Conservation (phyloP, 2,329 filamentous ascomycete genomes). For the Sordariomycetes sp. region DNA sequence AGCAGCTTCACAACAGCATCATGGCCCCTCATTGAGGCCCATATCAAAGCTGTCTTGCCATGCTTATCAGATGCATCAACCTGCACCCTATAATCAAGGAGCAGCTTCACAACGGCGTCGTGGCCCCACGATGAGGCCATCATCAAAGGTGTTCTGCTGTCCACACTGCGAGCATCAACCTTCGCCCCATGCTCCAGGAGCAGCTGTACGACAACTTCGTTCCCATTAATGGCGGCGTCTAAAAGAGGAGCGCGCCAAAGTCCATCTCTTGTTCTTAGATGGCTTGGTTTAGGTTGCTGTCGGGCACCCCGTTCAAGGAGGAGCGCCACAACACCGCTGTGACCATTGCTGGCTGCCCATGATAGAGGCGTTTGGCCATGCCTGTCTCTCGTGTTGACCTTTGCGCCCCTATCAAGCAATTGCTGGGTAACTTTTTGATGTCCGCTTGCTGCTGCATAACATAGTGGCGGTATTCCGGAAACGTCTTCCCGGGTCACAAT, state of each 20-base stretch:
- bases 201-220: not conserved
- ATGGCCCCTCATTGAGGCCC: not conserved
- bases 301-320: not conserved
- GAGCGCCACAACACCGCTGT: not conserved
- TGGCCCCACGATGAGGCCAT: not conserved
- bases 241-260: not conserved
- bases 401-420: not conserved
- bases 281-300: not conserved
- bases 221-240: not conserved
- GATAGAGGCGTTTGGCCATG: slow-evolving; percentile 1
- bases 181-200: not conserved
- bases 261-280: not conserved
- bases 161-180: not conserved
- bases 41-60: not conserved
- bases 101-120: not conserved
- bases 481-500: not conserved
- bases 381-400: not conserved
- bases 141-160: not conserved
- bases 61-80: not conserved
- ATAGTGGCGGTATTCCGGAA: too few species aligned
- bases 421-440: not conserved
- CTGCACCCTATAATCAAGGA: slow-evolving; percentile 1
- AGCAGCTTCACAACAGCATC: not conserved
- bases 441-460: slow-evolving; percentile 1
- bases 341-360: not conserved